Base-by-base conservation (phyloP, 441 rosid species). In the Cnidoscolus chayamansa region DNA sequence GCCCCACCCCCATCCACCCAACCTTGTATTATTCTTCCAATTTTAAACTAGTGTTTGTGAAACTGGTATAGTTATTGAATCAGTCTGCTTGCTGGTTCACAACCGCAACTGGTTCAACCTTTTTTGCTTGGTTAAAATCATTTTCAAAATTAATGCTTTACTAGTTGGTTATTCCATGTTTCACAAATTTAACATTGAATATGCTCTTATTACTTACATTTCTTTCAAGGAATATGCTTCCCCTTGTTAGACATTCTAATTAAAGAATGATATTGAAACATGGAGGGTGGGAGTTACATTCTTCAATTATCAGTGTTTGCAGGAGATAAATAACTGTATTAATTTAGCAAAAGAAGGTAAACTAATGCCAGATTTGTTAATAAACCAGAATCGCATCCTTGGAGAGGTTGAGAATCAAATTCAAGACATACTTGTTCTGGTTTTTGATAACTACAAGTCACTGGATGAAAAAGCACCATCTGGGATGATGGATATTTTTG, bases 361-460 rank as follows among this genome's bases (percentile, higher is more conserved):
- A 50, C 15, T 68, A 68, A 63, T 31, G 50, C 67, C 68, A 17
- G 12, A 64, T 72, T 74, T 73, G 12, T 75, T 67, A 54, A 49
- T 78, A 65, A 66, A 60, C 74, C 84, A 94, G 99, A 94, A 94
- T 73, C 99, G 99, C 67, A 84, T 92, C 76, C 83, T 92, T 59
- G 93, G 96, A 62, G 99, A 90, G 81, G 81, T 86, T 77, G 94
- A 90, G 63, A 98, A 90, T 77, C 96, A 94, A 83, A 72, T 92
- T 30, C 90, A 87, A 79, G 90, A 88, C 77, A 86, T 86, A 58
- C 89, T 94, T 55, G 85, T 86, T 68, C 68, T 81, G 75, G 84
- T 84, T 74, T 90, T 94, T 81, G 91, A 92, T 82, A 90, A 89
- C 72, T 94, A 92, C 85, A 94, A 94, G 82, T 89, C 97, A 15